Conservation (phyloP, 495 filamentous ascomycete genomes). For the Hypoxylon fuscum region DNA sequence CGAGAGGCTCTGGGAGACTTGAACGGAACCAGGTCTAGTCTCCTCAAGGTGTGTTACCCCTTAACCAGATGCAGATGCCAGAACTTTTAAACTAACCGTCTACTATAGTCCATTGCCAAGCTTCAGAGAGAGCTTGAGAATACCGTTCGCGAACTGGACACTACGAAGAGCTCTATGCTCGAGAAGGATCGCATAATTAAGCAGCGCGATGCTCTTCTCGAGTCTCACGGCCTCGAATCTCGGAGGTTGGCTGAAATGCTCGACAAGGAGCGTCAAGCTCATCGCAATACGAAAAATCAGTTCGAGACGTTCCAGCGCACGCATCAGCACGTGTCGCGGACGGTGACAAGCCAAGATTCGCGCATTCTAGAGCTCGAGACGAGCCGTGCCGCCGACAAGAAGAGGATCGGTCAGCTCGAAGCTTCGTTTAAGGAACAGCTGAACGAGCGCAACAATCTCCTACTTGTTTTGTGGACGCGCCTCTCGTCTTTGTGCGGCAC, state of each 20-base stretch:
- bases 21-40: constrained; percentile 83
- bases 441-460: constrained; percentile 85
- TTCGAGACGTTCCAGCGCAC: constrained; percentile 88
- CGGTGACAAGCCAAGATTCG: constrained; percentile 81
- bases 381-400: constrained; percentile 74
- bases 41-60: constrained; percentile 69
- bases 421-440: constrained; percentile 84
- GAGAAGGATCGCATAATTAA: constrained; percentile 91
- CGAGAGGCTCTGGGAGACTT: constrained; percentile 83
- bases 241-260: constrained; percentile 86
- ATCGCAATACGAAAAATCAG: constrained; percentile 82
- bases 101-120: constrained; percentile 75
- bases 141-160: constrained; percentile 82
- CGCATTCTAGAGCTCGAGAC: constrained; percentile 86
- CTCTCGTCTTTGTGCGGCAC: constrained; percentile 85
- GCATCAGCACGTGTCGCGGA: constrained; percentile 82
- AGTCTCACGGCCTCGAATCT: constrained; percentile 85
- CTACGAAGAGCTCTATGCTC: constrained; percentile 72
- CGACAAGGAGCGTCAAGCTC: constrained; percentile 87
- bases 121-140: constrained; percentile 87
- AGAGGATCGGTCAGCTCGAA: constrained; percentile 77
- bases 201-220: constrained; percentile 90
- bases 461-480: constrained; percentile 86
- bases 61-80: neutral
- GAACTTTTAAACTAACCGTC: constrained; percentile 40